These are phyloP conservation scores for Eucalyptus erythrocorys DNA, from an alignment of 345 rosid genomes.

Conservation along the genomic window DNA sequence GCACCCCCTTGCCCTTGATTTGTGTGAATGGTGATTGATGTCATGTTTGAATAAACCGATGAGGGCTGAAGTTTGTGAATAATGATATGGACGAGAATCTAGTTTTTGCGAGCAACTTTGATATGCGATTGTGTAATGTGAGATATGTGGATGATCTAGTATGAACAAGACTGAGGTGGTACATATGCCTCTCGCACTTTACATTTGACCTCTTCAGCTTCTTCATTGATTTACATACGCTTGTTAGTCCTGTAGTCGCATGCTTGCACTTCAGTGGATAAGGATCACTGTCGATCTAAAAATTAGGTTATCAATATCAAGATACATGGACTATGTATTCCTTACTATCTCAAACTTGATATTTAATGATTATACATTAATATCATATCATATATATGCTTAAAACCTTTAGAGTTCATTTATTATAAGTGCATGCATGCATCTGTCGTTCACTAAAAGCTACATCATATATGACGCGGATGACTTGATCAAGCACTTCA, in stretches of 20 bases:
- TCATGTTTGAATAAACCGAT: background rate
- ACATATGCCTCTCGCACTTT: background rate
- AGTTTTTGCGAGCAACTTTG: background rate
- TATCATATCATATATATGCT: background rate
- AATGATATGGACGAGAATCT: background rate
- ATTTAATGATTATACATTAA: background rate
- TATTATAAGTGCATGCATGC: background rate
- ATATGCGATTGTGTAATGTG: background rate
- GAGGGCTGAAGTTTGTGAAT: background rate
- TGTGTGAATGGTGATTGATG: background rate
- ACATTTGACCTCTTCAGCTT: background rate
- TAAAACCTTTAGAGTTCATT: background rate
- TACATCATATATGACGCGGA: conserved; percentile 24
- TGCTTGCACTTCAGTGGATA: background rate
- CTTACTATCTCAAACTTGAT: background rate
- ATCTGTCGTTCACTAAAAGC: background rate
- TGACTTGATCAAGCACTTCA: conserved; percentile 39
- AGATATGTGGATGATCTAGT: background rate
- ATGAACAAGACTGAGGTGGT: background rate
- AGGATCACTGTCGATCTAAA: background rate
- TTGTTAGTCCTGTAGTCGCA: background rate
- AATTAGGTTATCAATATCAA: background rate
- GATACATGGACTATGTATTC: background rate
- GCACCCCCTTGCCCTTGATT: background rate
- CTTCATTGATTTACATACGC: background rate